Base-by-base conservation (phyloP, 768 basidiomycete genomes). In the Sarcodon aspratus region DNA sequence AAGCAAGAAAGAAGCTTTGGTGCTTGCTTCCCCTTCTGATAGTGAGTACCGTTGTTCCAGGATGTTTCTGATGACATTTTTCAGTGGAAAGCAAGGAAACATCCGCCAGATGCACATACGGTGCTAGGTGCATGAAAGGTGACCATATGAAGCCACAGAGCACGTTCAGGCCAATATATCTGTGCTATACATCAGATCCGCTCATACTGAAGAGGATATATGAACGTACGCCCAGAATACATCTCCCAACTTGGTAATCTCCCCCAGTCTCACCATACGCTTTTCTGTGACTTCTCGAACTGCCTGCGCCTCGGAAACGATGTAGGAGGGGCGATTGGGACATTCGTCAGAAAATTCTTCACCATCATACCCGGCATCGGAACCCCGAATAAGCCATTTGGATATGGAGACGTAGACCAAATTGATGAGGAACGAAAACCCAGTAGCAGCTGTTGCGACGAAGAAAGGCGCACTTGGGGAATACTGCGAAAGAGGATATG, bases 81-180 rank as follows among this genome's bases (percentile, higher is more conserved):
- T 17, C n/a, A 27, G 21, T 27, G 21, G 5, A 27, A 27, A 27
- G 21, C 21, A 27, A 27, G 21, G 2, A 27, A 2, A 27, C 21
- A 27, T 27, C 21, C 5, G 21, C 21, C 21, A 27, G 21, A n/a
- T 44, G 7, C 32, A 61, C 79, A 58, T 58, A 85, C 84, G 86
- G 71, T 10, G 82, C 78, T 38, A 90, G 76, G 57, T 88, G 85
- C 9, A 76, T 78, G 59, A 86, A 87, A 3, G 86, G 87, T 3
- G 77, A 67, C 86, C 86, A 89, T 34, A 87, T 77, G 51, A 78
- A 69, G 13, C 86, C 86, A 51, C 82, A 90, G 12, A 88, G 65
- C 10, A 88, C 61, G 52, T 89, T 89, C n/a, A 86, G 57, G 2
- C 73, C 79, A 49, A 88, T 78, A 60, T 88, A 88, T 12, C 82